Evolutionary conservation across 1,139 yeast species (phyloP), one percentile per base, ranked within the genome.

Genomic region (Yamadazyma kanchanaburiensis): DNA sequence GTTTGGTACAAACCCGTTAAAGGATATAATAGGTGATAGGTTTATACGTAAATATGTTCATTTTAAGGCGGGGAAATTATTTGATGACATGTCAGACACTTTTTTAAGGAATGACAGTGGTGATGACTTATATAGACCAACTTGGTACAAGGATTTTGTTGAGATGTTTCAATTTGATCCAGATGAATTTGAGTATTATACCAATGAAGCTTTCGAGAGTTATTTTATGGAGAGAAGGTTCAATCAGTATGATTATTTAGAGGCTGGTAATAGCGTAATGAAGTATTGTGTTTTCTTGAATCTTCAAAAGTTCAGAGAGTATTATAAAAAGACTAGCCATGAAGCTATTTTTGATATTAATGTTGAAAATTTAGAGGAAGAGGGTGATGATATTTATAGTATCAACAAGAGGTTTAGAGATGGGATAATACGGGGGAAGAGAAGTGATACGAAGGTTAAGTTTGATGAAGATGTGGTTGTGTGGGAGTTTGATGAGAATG

Each of bases 81-180:
- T 16, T 15, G 38, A 33, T 21, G 24, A 29, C 14, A 22, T 38
- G 18, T 23, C 12, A n/a, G 26, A 22, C 3, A 14, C 29, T 2
- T 21, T 32, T n/a, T 4, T 11, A 9, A 13, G 19, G 13, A 16
- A 17, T 7, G 21, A 15, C 6, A 10, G 6, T 4, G 5, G 10
- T 6, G 28, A 16, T 5, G 20, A 22, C 10, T 6, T 30, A 6
- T 25, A 29, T n/a, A 27, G 34, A 9, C 44, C 42, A 9, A 17
- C 22, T 6, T 40, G 42, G 33, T 38, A 22, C 13, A 18, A 29
- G 2, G 21, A 28, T 7, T 44, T 32, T 20, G 20, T 17, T 7
- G 31, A 35, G 3, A 27, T 40, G 6, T 43, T 43, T 43, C 35
- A 37, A 19, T 42, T 24, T 23, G 43, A 34, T 15, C 26, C 28